Conservation (phyloP, 805 yeast species). For the Clavispora fructus region DNA sequence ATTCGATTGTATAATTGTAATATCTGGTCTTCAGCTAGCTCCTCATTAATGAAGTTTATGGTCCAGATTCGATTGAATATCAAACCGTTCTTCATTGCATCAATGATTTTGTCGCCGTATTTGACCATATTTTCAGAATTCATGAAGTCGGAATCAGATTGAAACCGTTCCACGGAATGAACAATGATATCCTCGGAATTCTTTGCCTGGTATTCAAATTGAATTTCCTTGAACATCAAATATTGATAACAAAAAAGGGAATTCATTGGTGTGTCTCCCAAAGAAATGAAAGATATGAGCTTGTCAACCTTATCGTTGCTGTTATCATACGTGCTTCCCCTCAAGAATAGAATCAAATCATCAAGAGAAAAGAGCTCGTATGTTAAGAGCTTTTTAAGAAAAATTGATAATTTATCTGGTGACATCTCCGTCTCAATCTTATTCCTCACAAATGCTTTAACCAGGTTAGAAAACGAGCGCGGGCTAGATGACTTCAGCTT, state of each 20-base stretch:
- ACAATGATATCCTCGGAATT: conserved; percentile 9
- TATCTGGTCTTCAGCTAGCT: conserved; percentile 13
- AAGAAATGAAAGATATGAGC: background rate
- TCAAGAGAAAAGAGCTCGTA: background rate
- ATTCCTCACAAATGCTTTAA: background rate
- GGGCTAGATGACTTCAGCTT: conserved; percentile 2
- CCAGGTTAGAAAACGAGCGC: conserved; percentile 1
- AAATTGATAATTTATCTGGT: background rate
- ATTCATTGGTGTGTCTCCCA: background rate
- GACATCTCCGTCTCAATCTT: background rate
- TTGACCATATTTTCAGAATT: conserved; percentile 2
- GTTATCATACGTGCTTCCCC: background rate
- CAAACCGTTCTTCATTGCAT: conserved; percentile 10
- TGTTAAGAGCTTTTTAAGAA: background rate
- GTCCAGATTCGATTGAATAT: conserved; percentile 16
- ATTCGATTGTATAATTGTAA: conserved; percentile 16
- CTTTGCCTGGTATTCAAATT: conserved; percentile 10
- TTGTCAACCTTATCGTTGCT: background rate
- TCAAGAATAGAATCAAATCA: background rate
- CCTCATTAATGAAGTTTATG: conserved; percentile 17
- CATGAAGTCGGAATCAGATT: background rate
- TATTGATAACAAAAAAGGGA: conserved; percentile 7
- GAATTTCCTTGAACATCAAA: conserved; percentile 10
- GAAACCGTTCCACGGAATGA: conserved; percentile 10
- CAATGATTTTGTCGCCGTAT: conserved; percentile 6